These are phyloP conservation scores for Cercophora newfieldiana DNA, from an alignment of 495 filamentous ascomycete species.

Conservation along the genomic window DNA sequence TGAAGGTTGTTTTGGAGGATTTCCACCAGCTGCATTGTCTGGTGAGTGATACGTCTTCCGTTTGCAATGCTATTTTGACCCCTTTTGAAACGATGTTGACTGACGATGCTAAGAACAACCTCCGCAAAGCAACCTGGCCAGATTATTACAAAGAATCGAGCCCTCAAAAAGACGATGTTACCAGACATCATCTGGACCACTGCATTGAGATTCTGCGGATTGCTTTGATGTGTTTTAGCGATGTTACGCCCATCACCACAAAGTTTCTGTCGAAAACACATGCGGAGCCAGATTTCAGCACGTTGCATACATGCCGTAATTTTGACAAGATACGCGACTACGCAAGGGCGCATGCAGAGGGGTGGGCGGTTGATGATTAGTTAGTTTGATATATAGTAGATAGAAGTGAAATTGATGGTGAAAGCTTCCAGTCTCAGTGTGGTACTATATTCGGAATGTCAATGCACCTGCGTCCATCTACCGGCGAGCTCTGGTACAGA, in stretches of 20 bases:
- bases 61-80: too few species aligned
- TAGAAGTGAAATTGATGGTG: too few species aligned
- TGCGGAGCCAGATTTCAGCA: background rate
- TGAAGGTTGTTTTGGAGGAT: background rate
- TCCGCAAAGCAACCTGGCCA: background rate
- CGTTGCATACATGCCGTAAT: background rate
- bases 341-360: background rate
- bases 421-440: too few species aligned
- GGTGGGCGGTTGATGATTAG: too few species aligned
- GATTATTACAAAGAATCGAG: background rate
- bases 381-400: too few species aligned
- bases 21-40: conserved; percentile 9
- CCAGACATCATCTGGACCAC: background rate
- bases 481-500: too few species aligned
- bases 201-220: conserved; percentile 8
- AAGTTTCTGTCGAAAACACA: background rate
- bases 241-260: background rate
- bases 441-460: too few species aligned
- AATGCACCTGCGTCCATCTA: too few species aligned
- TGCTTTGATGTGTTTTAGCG: background rate
- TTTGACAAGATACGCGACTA: conserved; percentile 4
- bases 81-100: background rate
- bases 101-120: background rate
- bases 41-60: background rate
- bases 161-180: background rate